Conservation (phyloP, 108 stramenopile species). For the Phaeodactylum tricornutum region DNA sequence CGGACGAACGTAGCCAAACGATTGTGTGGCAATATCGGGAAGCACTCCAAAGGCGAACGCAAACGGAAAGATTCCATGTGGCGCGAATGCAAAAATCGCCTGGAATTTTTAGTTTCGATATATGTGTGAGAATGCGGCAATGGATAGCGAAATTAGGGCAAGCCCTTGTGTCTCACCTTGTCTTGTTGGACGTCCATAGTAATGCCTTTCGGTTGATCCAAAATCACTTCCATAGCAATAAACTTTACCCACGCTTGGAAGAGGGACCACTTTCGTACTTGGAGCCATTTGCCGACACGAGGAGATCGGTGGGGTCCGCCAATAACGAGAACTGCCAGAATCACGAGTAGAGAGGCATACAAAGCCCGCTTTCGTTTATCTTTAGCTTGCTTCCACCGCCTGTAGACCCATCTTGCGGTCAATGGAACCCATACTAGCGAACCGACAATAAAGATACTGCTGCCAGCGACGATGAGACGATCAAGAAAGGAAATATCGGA, state of each 20-base stretch:
- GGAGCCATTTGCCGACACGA: conserved; percentile 33
- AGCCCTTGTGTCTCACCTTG: too few species aligned
- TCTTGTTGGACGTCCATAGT: too few species aligned
- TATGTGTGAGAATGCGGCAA: too few species aligned
- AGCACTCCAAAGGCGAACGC: conserved; percentile 68
- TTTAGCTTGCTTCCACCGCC: conserved; percentile 11
- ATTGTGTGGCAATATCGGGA: conserved; percentile 11
- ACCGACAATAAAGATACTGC: conserved; percentile 32
- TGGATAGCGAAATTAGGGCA: too few species aligned
- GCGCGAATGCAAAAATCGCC: conserved; percentile 76
- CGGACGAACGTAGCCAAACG: conserved; percentile 64
- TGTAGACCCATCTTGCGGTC: conserved; percentile 13
- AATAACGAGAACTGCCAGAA: conserved; percentile 11
- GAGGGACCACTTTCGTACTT: conserved; percentile 54
- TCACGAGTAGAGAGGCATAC: conserved; percentile 19
- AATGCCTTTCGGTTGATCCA: too few species aligned
- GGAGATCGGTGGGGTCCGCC: conserved; percentile 58
- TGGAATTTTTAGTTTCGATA: too few species aligned
- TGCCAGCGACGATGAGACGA: conserved; percentile 15
- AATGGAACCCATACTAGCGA: conserved; percentile 38
- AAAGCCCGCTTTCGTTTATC: conserved; percentile 13
- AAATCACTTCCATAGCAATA: conserved; percentile 60
- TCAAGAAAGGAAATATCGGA: conserved; percentile 17
- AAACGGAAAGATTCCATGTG: conserved; percentile 93
- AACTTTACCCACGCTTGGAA: conserved; percentile 77